Evolutionary conservation across 73 alveolate species (phyloP), one percentile per base, ranked within the genome.

Genomic region (Blepharisma stoltei): DNA sequence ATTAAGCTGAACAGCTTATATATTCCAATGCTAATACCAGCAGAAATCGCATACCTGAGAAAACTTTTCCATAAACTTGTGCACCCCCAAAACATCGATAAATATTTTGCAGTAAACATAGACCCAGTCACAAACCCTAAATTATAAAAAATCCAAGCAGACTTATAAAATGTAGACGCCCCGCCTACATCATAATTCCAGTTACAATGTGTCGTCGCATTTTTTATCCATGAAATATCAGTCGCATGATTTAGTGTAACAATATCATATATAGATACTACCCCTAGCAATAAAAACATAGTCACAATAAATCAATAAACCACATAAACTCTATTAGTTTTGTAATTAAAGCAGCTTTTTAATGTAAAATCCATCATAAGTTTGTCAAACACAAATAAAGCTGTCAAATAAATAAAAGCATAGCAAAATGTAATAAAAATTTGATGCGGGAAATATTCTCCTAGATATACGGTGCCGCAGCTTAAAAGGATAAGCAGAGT

Each of bases 361-460:
- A 60, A 60, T 9, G 49, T 20, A 9, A 60, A 9, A 14, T 60
- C 23, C 46, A 25, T 20, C 18, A 60, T 60, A 18, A 9, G 18
- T 14, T 14, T 60, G 45, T 60, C 46, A 8, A 60, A 60, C 2
- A 38, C 38, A 60, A 60, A 60, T 14, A 38, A n/a, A 8, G 49
- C 73, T 8, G 73, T 60, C 3, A 60, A 38, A 9, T 18, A 60
- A 25, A 60, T 60, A 60, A 60, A 60, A n/a, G 73, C 73, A 60
- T 20, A 60, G 23, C 73, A 60, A 9, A 14, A 20, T 8, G 73
- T 60, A n/a, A 60, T 25, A 60, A 60, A 14, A 25, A n/a, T 14
- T 25, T 60, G 73, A 60, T 60, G 73, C 38, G 73, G 73, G 73
- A 60, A 60, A 25, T 60, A 38, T 25, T 60, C 73, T 5, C 73